phyloP scores from a whole-genome alignment of 2,329 filamentous ascomycete species.

The Ceratocystis lukuohia region DNA sequence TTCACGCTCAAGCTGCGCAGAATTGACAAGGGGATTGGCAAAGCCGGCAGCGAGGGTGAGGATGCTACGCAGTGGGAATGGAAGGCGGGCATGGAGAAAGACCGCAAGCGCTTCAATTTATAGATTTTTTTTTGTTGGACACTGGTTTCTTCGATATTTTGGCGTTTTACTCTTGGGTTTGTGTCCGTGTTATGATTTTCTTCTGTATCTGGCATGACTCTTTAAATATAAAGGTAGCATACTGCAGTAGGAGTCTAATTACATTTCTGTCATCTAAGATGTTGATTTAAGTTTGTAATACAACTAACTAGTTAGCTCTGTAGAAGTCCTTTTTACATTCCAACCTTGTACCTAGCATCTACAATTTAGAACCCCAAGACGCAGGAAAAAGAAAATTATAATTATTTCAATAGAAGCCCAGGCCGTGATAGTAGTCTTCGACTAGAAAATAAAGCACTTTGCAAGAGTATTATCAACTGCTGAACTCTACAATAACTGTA shows the following conservation, averaged over 20 bases:
- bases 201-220: not conserved
- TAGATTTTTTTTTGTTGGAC: constrained; percentile 30
- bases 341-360: too few relatives aligned
- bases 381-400: too few relatives aligned
- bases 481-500: too few relatives aligned
- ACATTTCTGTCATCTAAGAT: not conserved
- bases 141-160: constrained; percentile 11
- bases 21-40: constrained; percentile 75
- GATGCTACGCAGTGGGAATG: constrained; percentile 86
- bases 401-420: too few relatives aligned
- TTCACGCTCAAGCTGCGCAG: constrained; percentile 70
- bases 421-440: too few relatives aligned
- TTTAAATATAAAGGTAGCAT: constrained; percentile 11
- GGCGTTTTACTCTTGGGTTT: too few relatives aligned
- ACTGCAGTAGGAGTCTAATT: not conserved
- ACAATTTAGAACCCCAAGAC: too few relatives aligned
- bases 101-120: constrained; percentile 83
- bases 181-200: not conserved
- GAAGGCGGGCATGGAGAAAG: constrained; percentile 91
- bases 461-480: too few relatives aligned
- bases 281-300: not conserved
- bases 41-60: constrained; percentile 53
- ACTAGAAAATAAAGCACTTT: too few relatives aligned
- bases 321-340: too few relatives aligned
- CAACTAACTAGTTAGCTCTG: too few relatives aligned